A percentile compares a stretch with the other conserved stretches of the same genome.
Evolutionary conservation across 192 early-diverging fungal species (phyloP).

Genomic region (Entomortierella beljakovae): DNA sequence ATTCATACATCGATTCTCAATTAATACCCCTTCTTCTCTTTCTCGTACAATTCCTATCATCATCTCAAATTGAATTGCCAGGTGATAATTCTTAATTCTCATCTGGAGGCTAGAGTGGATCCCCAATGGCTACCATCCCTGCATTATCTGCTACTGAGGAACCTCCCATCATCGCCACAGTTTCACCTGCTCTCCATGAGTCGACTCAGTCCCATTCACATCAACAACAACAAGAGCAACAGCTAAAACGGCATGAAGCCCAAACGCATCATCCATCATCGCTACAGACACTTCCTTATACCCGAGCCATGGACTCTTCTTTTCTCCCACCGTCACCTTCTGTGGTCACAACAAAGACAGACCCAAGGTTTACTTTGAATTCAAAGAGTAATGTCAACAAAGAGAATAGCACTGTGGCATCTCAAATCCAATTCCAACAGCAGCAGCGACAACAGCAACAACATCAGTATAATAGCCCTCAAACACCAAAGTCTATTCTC

Average conservation of each 20-base stretch:
- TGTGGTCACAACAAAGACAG: constrained; percentile 5
- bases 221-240: constrained; percentile 14
- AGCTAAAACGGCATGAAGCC: background rate
- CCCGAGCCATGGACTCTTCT: constrained; percentile 21
- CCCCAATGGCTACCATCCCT: background rate
- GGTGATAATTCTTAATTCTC: no score
- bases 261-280: constrained; percentile 1
- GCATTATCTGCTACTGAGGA: background rate
- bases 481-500: background rate
- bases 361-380: background rate
- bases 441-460: constrained; percentile 22
- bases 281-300: constrained; percentile 15
- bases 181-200: constrained; percentile 16
- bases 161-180: constrained; percentile 13
- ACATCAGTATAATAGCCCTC: constrained; percentile 1
- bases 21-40: background rate
- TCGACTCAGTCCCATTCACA: constrained; percentile 2
- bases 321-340: constrained; percentile 8
- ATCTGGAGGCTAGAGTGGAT: background rate
- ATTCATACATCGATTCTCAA: background rate
- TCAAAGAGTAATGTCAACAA: background rate
- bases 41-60: background rate
- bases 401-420: background rate
- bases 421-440: background rate
- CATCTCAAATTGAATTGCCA: no score